Conservation (phyloP, 768 basidiomycete species). For the Lentinula guzmanii region DNA sequence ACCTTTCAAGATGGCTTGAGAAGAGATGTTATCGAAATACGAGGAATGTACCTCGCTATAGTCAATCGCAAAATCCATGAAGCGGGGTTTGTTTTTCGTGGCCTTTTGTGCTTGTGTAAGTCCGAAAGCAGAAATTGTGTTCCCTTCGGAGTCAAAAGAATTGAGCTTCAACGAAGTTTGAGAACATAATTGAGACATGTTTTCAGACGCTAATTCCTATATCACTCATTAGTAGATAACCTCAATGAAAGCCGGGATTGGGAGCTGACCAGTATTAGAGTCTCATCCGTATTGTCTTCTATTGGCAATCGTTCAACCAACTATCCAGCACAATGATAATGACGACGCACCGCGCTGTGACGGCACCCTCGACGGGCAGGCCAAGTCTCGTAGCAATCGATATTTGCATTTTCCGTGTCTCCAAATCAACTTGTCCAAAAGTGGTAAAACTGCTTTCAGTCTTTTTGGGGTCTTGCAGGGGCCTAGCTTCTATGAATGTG, state of each 20-base stretch:
- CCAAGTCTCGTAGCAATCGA: slow-evolving; percentile 49
- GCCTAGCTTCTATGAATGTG: slow-evolving; percentile 27
- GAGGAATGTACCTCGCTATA: slow-evolving; percentile 47
- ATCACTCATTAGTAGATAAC: slow-evolving; percentile 7
- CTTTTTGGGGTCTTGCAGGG: slow-evolving; percentile 68
- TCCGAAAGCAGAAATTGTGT: slow-evolving; percentile 37
- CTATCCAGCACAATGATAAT: not conserved
- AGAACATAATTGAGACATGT: slow-evolving; percentile 46
- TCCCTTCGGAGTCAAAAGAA: slow-evolving; percentile 50
- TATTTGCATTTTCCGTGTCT: slow-evolving; percentile 69
- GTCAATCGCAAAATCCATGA: slow-evolving; percentile 69
- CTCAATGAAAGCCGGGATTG: not conserved
- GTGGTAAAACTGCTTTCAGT: slow-evolving; percentile 45
- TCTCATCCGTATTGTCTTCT: slow-evolving; percentile 47
- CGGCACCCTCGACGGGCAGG: slow-evolving; percentile 76
- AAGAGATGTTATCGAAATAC: not conserved
- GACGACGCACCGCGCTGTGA: slow-evolving; percentile 1
- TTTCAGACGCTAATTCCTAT: slow-evolving; percentile 76
- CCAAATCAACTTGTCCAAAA: slow-evolving; percentile 59
- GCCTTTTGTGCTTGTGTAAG: slow-evolving; percentile 41
- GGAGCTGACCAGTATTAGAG: slow-evolving; percentile 51
- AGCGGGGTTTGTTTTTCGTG: slow-evolving; percentile 59
- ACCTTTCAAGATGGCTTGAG: slow-evolving; percentile 39
- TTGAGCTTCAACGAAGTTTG: slow-evolving; percentile 39
- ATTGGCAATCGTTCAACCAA: slow-evolving; percentile 32